Evolutionary conservation across 2,329 filamentous ascomycete genomes (phyloP).

Genomic region (Pseudocercospora vitis): DNA sequence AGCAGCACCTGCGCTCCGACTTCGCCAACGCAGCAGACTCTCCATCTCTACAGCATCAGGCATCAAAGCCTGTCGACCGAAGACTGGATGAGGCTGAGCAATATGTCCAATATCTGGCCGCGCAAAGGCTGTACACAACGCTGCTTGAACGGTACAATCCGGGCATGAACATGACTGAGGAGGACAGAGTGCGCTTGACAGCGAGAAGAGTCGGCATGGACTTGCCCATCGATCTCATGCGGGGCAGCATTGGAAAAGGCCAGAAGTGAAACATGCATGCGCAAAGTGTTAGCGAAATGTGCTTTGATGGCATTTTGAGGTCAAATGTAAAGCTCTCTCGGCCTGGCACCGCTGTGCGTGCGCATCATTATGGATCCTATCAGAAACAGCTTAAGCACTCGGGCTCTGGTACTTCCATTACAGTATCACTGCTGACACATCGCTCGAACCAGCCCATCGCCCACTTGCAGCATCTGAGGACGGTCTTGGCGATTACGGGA

Average conservation of each 20-base stretch:
- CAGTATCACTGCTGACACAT: too few species aligned
- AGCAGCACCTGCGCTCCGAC: slow-evolving; percentile 65
- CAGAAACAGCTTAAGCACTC: too few species aligned
- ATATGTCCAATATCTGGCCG: slow-evolving; percentile 73
- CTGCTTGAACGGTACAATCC: slow-evolving; percentile 92
- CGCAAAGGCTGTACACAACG: slow-evolving; percentile 80
- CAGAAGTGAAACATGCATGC: background rate
- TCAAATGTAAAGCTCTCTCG: too few species aligned
- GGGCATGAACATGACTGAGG: slow-evolving; percentile 81
- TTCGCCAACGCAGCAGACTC: slow-evolving; percentile 46
- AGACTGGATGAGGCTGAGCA: slow-evolving; percentile 66
- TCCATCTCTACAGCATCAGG: slow-evolving; percentile 42
- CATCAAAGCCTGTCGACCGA: slow-evolving; percentile 33
- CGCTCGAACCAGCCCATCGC: too few species aligned
- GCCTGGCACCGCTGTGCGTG: too few species aligned
- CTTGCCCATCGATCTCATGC: slow-evolving; percentile 62
- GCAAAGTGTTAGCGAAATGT: background rate
- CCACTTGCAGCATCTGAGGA: too few species aligned
- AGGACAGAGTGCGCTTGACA: slow-evolving; percentile 77
- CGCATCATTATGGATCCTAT: too few species aligned
- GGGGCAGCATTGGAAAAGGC: slow-evolving; percentile 6
- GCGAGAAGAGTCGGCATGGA: slow-evolving; percentile 89
- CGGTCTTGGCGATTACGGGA: too few species aligned
- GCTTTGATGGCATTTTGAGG: background rate
- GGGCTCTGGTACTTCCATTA: too few species aligned